Evolutionary conservation across 2,329 filamentous ascomycete species (phyloP).

Genomic region (Fusarium robinianum): DNA sequence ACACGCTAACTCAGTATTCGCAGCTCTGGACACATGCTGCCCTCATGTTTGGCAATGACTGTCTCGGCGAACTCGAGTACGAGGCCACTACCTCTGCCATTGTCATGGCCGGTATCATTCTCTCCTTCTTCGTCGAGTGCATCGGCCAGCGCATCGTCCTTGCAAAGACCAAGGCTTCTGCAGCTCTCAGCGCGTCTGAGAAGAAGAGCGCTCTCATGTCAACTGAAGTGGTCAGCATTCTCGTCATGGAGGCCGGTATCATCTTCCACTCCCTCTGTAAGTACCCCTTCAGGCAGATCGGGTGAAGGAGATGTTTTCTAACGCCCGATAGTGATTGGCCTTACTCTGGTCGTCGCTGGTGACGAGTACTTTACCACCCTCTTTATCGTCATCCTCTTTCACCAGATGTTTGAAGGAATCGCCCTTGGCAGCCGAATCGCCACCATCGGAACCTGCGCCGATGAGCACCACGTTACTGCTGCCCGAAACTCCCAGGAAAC

Average conservation of each 20-base stretch:
- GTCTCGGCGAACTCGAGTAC: slow-evolving; percentile 67
- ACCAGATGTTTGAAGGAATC: slow-evolving; percentile 78
- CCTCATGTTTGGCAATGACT: slow-evolving; percentile 74
- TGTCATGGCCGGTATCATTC: slow-evolving; percentile 73
- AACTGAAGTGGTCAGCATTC: slow-evolving; percentile 61
- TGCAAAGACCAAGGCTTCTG: slow-evolving; percentile 39
- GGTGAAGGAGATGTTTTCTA: not conserved
- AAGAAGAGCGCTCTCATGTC: slow-evolving; percentile 37
- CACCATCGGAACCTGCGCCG: slow-evolving; percentile 49
- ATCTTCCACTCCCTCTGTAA: slow-evolving; percentile 73
- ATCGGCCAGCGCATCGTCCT: slow-evolving; percentile 62
- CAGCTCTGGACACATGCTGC: slow-evolving; percentile 73
- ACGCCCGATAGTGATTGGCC: slow-evolving; percentile 58
- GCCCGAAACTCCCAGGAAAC: slow-evolving; percentile 28
- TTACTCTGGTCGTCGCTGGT: slow-evolving; percentile 65
- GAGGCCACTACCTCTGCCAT: slow-evolving; percentile 72
- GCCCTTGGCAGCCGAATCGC: slow-evolving; percentile 75
- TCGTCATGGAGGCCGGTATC: slow-evolving; percentile 73
- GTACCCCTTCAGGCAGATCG: slow-evolving; percentile 29
- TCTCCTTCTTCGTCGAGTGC: slow-evolving; percentile 75
- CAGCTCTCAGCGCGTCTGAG: slow-evolving; percentile 31
- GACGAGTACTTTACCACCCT: slow-evolving; percentile 61
- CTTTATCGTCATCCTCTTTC: slow-evolving; percentile 74
- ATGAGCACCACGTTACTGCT: slow-evolving; percentile 25
- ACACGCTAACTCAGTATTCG: slow-evolving; percentile 1